These are phyloP conservation scores for Calonectria hongkongensis DNA, from an alignment of 2,329 filamentous ascomycete genomes.

Conservation along the genomic window DNA sequence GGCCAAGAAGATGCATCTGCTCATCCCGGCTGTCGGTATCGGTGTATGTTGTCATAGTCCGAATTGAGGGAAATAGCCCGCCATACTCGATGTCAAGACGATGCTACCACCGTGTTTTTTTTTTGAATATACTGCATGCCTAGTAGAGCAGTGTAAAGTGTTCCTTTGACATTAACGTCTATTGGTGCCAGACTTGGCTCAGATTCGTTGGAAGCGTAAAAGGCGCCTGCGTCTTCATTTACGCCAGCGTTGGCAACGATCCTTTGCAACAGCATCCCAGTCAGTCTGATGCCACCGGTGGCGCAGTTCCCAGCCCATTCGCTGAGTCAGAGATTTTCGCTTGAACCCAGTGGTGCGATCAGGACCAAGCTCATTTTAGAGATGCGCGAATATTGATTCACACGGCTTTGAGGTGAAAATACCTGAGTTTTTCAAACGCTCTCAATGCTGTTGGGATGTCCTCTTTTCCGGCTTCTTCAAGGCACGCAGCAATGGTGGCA, in stretches of 20 bases:
- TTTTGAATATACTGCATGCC: no score
- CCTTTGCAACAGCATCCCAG: background rate
- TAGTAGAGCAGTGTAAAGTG: no score
- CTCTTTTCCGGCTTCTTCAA: background rate
- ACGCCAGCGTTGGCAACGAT: background rate
- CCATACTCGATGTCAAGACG: no score
- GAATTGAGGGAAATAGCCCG: no score
- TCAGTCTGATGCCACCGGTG: background rate
- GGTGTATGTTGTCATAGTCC: conserved; percentile 53
- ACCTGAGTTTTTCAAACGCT: background rate
- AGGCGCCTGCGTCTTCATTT: no score
- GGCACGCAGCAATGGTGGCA: background rate
- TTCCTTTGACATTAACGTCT: no score
- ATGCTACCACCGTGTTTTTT: no score
- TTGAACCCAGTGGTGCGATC: background rate
- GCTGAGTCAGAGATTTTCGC: background rate
- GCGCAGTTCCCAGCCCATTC: background rate
- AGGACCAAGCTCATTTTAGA: background rate
- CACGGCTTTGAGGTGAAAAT: background rate
- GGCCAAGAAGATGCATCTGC: conserved; percentile 61
- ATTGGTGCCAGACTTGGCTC: no score
- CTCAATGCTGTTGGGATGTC: background rate
- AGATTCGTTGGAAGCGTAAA: no score
- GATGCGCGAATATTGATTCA: no score
- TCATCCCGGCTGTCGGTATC: conserved; percentile 63